Evolutionary conservation across 2,329 filamentous ascomycete genomes (phyloP).

Genomic region (Cladorrhinum sp.): DNA sequence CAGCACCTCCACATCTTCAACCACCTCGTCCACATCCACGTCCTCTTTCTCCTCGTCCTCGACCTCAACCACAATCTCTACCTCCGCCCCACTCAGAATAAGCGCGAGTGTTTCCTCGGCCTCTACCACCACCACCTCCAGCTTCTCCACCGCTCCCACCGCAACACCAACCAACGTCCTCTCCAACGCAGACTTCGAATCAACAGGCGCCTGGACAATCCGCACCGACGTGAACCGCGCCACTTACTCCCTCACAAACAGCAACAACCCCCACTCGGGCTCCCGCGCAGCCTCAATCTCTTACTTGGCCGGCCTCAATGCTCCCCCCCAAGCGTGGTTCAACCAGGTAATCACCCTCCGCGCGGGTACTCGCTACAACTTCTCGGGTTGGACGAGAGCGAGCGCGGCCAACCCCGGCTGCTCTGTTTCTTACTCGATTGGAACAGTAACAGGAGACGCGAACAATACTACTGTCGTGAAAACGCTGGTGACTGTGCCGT

Average conservation of each 20-base stretch:
- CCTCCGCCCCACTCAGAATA: not conserved
- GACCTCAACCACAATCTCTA: not conserved
- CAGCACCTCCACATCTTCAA: not conserved
- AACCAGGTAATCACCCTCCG: not conserved
- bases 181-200: not conserved
- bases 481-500: not conserved
- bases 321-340: not conserved
- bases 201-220: not conserved
- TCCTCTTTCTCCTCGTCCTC: not conserved
- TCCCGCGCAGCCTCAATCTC: not conserved
- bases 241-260: not conserved
- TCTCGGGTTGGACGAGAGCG: not conserved
- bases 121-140: not conserved
- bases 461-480: not conserved
- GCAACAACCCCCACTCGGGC: not conserved
- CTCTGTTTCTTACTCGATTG: not conserved
- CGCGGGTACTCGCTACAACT: not conserved
- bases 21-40: too few species aligned
- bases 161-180: not conserved
- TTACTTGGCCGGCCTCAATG: not conserved
- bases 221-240: not conserved
- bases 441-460: too few species aligned
- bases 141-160: not conserved
- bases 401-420: not conserved
- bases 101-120: not conserved